A percentile compares a stretch with the other conserved stretches of the same genome.
Conservation (phyloP, 148 eudicot genomes). For the Cornus kousa region DNA sequence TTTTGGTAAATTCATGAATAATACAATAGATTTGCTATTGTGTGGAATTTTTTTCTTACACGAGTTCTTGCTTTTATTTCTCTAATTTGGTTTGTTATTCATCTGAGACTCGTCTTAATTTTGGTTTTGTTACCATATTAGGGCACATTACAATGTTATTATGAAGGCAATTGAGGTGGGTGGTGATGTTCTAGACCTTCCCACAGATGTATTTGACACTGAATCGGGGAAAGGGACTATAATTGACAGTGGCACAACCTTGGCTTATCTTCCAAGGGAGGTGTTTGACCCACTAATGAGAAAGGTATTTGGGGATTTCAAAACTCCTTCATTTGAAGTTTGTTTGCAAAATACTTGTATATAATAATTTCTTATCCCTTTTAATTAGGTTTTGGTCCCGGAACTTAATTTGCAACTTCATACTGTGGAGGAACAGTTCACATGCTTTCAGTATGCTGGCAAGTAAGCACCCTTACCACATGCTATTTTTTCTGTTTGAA, state of each 20-base stretch:
- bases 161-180: conserved; percentile 72
- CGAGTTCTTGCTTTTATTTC: conserved; percentile 1
- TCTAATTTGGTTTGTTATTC: background rate
- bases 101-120: conserved; percentile 27
- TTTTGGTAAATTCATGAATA: background rate
- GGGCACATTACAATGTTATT: conserved; percentile 79
- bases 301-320: conserved; percentile 39
- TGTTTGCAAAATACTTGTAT: conserved; percentile 6
- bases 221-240: conserved; percentile 48
- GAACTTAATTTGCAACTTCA: conserved; percentile 57
- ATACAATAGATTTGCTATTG: background rate
- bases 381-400: conserved; percentile 48
- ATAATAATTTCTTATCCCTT: background rate
- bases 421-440: conserved; percentile 63
- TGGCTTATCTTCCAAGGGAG: conserved; percentile 79
- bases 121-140: conserved; percentile 39
- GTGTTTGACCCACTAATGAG: conserved; percentile 47
- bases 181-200: conserved; percentile 48
- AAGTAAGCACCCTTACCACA: conserved; percentile 46
- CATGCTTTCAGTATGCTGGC: conserved; percentile 61
- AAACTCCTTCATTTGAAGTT: background rate
- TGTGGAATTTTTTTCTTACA: background rate
- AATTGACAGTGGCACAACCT: conserved; percentile 91
- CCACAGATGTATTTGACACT: conserved; percentile 30
- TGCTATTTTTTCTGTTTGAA: background rate